Conservation (phyloP, 2,329 filamentous ascomycete species). For the Bipolaris victoriae region DNA sequence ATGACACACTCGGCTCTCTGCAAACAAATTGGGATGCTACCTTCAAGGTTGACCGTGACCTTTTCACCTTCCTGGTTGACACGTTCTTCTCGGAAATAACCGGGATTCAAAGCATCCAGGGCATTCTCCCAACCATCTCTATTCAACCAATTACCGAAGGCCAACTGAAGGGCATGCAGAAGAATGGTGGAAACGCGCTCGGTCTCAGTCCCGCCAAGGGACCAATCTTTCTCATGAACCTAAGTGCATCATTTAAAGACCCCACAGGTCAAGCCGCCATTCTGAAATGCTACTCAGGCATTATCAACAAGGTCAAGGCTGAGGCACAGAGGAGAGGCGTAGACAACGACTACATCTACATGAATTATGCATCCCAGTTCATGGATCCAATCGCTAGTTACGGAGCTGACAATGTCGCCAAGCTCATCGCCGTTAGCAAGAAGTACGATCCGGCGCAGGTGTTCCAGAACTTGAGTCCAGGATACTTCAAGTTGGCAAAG, state of each 20-base stretch:
- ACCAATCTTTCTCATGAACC: slow-evolving; percentile 30
- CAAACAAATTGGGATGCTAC: slow-evolving; percentile 39
- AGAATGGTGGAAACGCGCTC: slow-evolving; percentile 38
- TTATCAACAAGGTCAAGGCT: slow-evolving; percentile 26
- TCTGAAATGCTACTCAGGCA: slow-evolving; percentile 23
- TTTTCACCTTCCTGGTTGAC: slow-evolving; percentile 28
- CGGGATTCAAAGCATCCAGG: slow-evolving; percentile 17
- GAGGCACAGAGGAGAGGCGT: slow-evolving; percentile 24
- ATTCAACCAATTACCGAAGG: slow-evolving; percentile 35
- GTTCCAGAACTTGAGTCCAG: slow-evolving; percentile 46
- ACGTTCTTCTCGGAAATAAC: slow-evolving; percentile 24
- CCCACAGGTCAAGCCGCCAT: slow-evolving; percentile 29
- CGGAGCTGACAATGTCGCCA: slow-evolving; percentile 44
- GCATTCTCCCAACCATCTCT: slow-evolving; percentile 26
- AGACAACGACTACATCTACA: slow-evolving; percentile 42
- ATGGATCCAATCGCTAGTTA: slow-evolving; percentile 48
- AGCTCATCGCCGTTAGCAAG: slow-evolving; percentile 40
- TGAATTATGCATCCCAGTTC: slow-evolving; percentile 54
- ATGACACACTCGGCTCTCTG: slow-evolving; percentile 22
- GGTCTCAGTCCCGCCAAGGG: slow-evolving; percentile 30
- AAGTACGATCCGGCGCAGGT: slow-evolving; percentile 51
- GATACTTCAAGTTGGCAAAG: slow-evolving; percentile 65
- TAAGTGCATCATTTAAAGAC: slow-evolving; percentile 25
- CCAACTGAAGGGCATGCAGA: slow-evolving; percentile 31
- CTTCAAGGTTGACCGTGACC: slow-evolving; percentile 33